These are phyloP conservation scores for Dactylellina sp. DNA, from an alignment of 2,329 filamentous ascomycete species.

Conservation along the genomic window DNA sequence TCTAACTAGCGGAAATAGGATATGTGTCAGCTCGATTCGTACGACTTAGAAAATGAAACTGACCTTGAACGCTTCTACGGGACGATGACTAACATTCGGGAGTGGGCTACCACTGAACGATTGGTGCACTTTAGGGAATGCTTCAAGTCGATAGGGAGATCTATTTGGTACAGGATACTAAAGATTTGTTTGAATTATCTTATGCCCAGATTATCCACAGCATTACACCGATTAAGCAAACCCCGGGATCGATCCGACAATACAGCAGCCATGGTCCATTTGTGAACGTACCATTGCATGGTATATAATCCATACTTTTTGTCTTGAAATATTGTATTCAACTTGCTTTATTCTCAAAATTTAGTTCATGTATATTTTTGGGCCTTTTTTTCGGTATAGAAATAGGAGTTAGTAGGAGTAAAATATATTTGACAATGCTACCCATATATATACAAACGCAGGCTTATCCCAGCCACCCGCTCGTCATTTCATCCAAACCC, in stretches of 20 bases:
- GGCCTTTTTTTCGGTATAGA: no score
- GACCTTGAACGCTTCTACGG: slow-evolving; percentile 5
- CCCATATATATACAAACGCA: no score
- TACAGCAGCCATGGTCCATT: no score
- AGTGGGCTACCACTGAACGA: slow-evolving; percentile 32
- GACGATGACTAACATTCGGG: slow-evolving; percentile 28
- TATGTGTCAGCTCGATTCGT: slow-evolving; percentile 37
- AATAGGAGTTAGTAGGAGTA: no score
- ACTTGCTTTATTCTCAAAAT: neutral
- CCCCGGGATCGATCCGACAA: no score
- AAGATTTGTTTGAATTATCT: neutral
- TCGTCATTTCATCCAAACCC: no score
- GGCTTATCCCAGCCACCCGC: no score
- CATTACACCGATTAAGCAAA: no score
- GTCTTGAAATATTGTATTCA: neutral
- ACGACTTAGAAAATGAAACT: slow-evolving; percentile 9
- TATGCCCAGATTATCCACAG: no score
- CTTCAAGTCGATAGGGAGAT: neutral
- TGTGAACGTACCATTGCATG: no score
- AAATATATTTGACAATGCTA: no score
- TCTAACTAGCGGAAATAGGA: slow-evolving; percentile 8
- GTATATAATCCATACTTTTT: no score
- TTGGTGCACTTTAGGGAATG: slow-evolving; percentile 20
- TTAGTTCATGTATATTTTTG: neutral
- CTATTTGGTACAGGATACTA: neutral